A percentile compares a stretch with the other conserved stretches of the same genome.
phyloP scores from a whole-genome alignment of 2,329 filamentous ascomycete species.

The Colletotrichum acutatum region DNA sequence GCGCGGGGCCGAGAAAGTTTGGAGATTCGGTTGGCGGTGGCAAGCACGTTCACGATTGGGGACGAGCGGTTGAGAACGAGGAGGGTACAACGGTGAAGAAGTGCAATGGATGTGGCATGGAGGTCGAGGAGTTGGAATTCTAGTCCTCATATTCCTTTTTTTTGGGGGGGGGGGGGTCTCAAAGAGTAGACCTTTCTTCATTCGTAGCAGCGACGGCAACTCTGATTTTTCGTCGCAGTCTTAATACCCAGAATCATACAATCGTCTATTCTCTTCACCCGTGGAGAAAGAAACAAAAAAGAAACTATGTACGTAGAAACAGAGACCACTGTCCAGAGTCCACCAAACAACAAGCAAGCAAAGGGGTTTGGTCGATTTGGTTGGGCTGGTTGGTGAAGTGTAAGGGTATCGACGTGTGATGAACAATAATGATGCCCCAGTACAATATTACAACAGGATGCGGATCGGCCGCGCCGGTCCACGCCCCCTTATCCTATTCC shows the following conservation, averaged over 20 bases:
- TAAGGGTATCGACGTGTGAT: slow-evolving; percentile 9
- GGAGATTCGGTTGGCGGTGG: slow-evolving; percentile 78
- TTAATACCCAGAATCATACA: slow-evolving; percentile 4
- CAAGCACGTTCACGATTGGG: slow-evolving; percentile 92
- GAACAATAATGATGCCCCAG: slow-evolving; percentile 13
- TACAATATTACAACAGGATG: slow-evolving; percentile 11
- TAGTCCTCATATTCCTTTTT: slow-evolving; percentile 42
- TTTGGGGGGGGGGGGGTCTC: too few species aligned
- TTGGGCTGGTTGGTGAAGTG: not conserved
- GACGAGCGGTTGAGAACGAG: slow-evolving; percentile 73
- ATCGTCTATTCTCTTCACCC: slow-evolving; percentile 1
- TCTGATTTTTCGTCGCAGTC: not conserved
- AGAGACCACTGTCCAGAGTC: not conserved
- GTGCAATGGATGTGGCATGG: slow-evolving; percentile 80
- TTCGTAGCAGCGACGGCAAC: not conserved
- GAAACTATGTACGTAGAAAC: slow-evolving; percentile 5
- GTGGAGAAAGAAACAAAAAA: too few species aligned
- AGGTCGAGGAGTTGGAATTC: slow-evolving; percentile 81
- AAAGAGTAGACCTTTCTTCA: not conserved
- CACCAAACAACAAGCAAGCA: not conserved
- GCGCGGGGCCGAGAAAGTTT: slow-evolving; percentile 68
- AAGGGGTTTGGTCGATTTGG: not conserved
- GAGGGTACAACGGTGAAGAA: slow-evolving; percentile 84
- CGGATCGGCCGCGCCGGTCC: not conserved
- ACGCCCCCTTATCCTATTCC: not conserved